Percentiles rank a stretch among this genome's conserved stretches.
phyloP scores from a whole-genome alignment of 1,139 yeast species.

The Zygotorulaspora mrakii region DNA sequence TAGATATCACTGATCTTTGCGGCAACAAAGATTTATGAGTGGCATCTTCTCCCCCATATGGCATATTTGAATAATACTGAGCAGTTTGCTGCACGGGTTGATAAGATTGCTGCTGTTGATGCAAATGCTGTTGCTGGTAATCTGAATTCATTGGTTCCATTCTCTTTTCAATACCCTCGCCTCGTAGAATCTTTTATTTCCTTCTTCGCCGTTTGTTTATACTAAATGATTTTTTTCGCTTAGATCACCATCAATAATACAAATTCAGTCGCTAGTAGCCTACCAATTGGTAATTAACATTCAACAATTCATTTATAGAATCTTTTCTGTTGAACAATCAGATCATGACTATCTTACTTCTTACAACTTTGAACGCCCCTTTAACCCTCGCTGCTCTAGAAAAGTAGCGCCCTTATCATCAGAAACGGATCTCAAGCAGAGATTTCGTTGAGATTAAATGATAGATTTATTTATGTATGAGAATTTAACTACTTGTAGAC shows the following conservation, averaged over 20 bases:
- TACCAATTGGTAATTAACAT: conserved; percentile 1
- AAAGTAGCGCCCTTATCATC: conserved; percentile 1
- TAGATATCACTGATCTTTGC: conserved; percentile 55
- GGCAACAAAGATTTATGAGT: conserved; percentile 33
- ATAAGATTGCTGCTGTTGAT: conserved; percentile 5
- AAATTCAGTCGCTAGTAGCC: not conserved
- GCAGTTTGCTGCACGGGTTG: conserved; percentile 7
- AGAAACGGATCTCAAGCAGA: not conserved
- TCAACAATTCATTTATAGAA: not conserved
- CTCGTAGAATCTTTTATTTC: not conserved
- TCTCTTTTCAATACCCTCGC: not conserved
- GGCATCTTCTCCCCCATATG: conserved; percentile 10
- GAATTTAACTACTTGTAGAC: not conserved
- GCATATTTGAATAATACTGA: conserved; percentile 5
- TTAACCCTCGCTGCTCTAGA: not conserved
- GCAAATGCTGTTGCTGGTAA: conserved; percentile 2
- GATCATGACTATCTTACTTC: not conserved
- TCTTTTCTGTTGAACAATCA: not conserved
- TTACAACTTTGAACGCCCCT: not conserved
- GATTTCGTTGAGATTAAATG: conserved; percentile 11
- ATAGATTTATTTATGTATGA: conserved; percentile 7
- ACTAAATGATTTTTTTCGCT: not conserved
- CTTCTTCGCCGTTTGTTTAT: not conserved
- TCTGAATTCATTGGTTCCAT: conserved; percentile 2
- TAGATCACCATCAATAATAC: conserved; percentile 2